phyloP scores from a whole-genome alignment of 441 rosid species.

The Eutrema salsugineum region DNA sequence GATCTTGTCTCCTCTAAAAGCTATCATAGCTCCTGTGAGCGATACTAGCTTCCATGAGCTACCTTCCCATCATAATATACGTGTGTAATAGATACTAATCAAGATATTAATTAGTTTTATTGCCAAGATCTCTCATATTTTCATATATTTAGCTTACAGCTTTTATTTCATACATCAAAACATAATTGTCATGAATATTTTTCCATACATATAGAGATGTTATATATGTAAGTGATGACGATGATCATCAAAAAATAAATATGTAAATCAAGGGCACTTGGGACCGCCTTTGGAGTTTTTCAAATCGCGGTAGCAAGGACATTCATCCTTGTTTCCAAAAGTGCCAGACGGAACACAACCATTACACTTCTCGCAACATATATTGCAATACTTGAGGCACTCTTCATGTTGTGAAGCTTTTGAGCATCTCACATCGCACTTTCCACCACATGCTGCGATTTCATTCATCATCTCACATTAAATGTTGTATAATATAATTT shows the following conservation, averaged over 20 bases:
- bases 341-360: slow-evolving; percentile 58
- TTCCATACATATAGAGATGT: not conserved
- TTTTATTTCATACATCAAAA: not conserved
- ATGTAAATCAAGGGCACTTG: slow-evolving; percentile 41
- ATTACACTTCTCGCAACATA: slow-evolving; percentile 51
- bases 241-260: not conserved
- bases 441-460: slow-evolving; percentile 28
- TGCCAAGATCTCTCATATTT: not conserved
- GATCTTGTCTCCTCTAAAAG: not conserved
- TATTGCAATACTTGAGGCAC: slow-evolving; percentile 47
- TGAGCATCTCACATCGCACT: slow-evolving; percentile 43
- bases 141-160: not conserved
- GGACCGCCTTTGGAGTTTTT: slow-evolving; percentile 39
- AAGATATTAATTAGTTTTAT: not conserved
- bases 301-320: slow-evolving; percentile 53
- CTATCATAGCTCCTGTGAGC: not conserved
- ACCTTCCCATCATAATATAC: not conserved
- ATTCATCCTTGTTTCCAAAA: slow-evolving; percentile 49
- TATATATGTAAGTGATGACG: not conserved
- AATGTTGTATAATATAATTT: not conserved
- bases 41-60: not conserved
- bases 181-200: not conserved
- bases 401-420: slow-evolving; percentile 38
- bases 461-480: not conserved
- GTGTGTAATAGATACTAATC: no score